Conservation (phyloP, 2,329 filamentous ascomycete genomes). For the Hirsutella minnesotensis region DNA sequence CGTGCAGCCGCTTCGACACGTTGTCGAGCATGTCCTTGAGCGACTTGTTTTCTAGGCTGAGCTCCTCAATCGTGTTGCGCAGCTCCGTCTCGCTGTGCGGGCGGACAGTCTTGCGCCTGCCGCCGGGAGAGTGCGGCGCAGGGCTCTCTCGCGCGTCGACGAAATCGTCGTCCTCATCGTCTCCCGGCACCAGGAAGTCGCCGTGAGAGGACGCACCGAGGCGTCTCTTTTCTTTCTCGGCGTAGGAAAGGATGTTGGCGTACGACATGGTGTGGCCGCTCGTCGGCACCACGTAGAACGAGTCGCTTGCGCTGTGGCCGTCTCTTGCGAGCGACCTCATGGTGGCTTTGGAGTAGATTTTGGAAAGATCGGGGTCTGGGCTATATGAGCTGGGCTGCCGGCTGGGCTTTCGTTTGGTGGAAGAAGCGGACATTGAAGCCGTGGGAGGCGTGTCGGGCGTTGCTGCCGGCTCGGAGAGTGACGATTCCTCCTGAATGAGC, state of each 20-base stretch:
- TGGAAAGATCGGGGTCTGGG: constrained; percentile 64
- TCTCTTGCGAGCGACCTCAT: constrained; percentile 66
- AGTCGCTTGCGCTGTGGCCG: constrained; percentile 53
- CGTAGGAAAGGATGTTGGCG: constrained; percentile 70
- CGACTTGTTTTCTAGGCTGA: constrained; percentile 77
- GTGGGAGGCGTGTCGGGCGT: constrained; percentile 22
- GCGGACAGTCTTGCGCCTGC: constrained; percentile 28
- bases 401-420: constrained; percentile 21
- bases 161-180: constrained; percentile 74
- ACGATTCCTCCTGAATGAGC: constrained; percentile 44
- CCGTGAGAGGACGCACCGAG: constrained; percentile 37
- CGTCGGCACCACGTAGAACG: constrained; percentile 90
- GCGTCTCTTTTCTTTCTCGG: constrained; percentile 53
- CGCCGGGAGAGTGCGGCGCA: constrained; percentile 28
- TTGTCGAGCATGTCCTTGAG: constrained; percentile 79
- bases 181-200: constrained; percentile 34
- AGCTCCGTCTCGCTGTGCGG: constrained; percentile 30
- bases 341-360: constrained; percentile 76
- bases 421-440: constrained; percentile 17
- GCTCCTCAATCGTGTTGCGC: constrained; percentile 70
- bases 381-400: constrained; percentile 7
- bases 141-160: constrained; percentile 71
- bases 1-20: constrained; percentile 74
- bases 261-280: constrained; percentile 89
- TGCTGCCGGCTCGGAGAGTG: constrained; percentile 10